These are phyloP conservation scores for Periconia sp. DNA, from an alignment of 2,329 filamentous ascomycete genomes.

Conservation along the genomic window DNA sequence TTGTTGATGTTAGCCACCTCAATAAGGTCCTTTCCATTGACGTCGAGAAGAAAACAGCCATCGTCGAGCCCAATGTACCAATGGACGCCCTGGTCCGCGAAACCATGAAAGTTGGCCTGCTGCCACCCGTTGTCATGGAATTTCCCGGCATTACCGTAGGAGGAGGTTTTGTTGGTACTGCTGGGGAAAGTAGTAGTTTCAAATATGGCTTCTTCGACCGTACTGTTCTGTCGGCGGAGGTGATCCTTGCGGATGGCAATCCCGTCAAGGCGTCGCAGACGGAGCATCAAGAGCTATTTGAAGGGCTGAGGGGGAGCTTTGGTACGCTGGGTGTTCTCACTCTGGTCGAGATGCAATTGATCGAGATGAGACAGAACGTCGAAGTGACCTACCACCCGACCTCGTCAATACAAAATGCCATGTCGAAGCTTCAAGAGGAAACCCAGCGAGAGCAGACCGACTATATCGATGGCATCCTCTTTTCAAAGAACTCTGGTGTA, in stretches of 20 bases:
- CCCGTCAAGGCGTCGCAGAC: constrained; percentile 55
- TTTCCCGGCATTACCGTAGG: constrained; percentile 74
- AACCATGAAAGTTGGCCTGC: constrained; percentile 60
- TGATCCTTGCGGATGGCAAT: constrained; percentile 65
- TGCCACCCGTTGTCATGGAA: constrained; percentile 73
- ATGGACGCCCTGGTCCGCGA: constrained; percentile 69
- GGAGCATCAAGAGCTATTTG: constrained; percentile 61
- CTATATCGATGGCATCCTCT: constrained; percentile 73
- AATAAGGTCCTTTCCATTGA: constrained; percentile 68
- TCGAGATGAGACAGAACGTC: constrained; percentile 62
- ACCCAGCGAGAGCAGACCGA: constrained; percentile 55
- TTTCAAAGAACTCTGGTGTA: constrained; percentile 60
- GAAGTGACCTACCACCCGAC: constrained; percentile 67
- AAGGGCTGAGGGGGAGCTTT: constrained; percentile 63
- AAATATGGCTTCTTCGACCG: constrained; percentile 70
- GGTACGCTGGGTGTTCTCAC: constrained; percentile 68
- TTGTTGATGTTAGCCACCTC: constrained; percentile 71
- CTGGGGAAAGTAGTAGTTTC: constrained; percentile 72
- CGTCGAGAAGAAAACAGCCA: constrained; percentile 55
- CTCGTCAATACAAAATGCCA: constrained; percentile 56
- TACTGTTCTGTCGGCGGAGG: constrained; percentile 67
- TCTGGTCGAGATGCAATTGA: constrained; percentile 62
- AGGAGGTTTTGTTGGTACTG: constrained; percentile 70
- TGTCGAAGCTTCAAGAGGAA: constrained; percentile 55
- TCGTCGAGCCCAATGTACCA: constrained; percentile 72